Base-by-base conservation (phyloP, 805 yeast species). In the Yamadazyma paraphyllophila region DNA sequence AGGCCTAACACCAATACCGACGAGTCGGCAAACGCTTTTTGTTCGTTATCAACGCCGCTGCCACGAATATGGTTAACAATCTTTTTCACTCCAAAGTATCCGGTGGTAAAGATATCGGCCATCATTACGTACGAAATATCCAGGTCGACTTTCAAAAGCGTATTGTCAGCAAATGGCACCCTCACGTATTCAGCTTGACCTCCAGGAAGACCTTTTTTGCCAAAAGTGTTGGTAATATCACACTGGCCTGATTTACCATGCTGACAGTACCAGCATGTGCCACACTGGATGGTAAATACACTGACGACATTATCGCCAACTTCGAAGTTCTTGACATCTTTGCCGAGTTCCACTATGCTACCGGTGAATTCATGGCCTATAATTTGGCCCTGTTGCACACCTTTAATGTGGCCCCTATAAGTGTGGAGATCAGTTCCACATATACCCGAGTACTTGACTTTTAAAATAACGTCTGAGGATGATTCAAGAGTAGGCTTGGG, bases 81-180 rank as follows among this genome's bases (percentile, higher is more conserved):
- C 53, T 79, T 78, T 47, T 72, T 69, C 9, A 76, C 82, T 30
- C 84, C 83, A 49, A 71, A 75, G 61, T 76, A 81, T 0, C 84
- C 86, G 1, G 86, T 81, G 36, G 82, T 78, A 62, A 81, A 81
- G 42, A 81, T 81, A 58, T 81, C 85, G 11, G 83, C 80, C 83
- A 81, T 77, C 50, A 81, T 57, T 5, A 80, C 73, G 27, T 79
- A 73, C 8, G 76, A 69, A 3, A 71, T 58, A 47, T 76, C 78
- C 30, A 10, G 17, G 46, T 74, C 73, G 42, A 72, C 68, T 33
- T 64, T 72, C 43, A 69, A 66, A 53, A 81, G 59, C 1, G 81
- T 76, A 10, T 73, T 63, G 37, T 71, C 77, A 3, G 85, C 85
- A 48, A 62, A 68, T 7, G 86, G 85, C n/a, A 81, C 74, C 20